Evolutionary conservation across 2,329 filamentous ascomycete species (phyloP).

Genomic region (Alternaria ethzedia): DNA sequence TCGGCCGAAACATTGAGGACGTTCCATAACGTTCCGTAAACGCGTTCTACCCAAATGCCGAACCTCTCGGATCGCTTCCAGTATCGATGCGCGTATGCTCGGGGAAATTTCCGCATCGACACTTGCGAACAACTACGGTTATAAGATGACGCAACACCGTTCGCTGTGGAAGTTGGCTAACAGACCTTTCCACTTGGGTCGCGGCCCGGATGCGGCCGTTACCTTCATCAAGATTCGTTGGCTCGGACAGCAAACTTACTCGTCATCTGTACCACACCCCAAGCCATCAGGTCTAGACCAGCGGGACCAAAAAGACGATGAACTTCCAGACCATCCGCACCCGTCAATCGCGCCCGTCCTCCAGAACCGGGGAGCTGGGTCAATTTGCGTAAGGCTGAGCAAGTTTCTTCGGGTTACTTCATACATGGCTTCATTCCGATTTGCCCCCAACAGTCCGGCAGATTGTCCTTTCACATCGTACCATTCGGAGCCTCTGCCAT

Average conservation of each 20-base stretch:
- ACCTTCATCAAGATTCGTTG: background rate
- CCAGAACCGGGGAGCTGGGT: background rate
- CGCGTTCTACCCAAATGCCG: background rate
- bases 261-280: background rate
- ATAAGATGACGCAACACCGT: background rate
- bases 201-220: background rate
- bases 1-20: background rate
- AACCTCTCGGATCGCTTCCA: background rate
- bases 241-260: constrained; percentile 1
- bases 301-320: background rate
- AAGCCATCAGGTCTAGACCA: background rate
- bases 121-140: background rate
- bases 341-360: background rate
- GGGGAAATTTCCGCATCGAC: background rate
- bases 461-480: background rate
- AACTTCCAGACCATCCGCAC: background rate
- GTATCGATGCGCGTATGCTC: background rate
- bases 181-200: background rate
- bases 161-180: background rate
- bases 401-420: background rate
- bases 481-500: background rate
- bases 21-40: background rate
- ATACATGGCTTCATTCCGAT: constrained; percentile 8
- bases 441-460: background rate
- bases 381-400: constrained; percentile 1